These are phyloP conservation scores for Alloteropsis angusta DNA, from an alignment of 202 grass and related monocot species.

Conservation along the genomic window DNA sequence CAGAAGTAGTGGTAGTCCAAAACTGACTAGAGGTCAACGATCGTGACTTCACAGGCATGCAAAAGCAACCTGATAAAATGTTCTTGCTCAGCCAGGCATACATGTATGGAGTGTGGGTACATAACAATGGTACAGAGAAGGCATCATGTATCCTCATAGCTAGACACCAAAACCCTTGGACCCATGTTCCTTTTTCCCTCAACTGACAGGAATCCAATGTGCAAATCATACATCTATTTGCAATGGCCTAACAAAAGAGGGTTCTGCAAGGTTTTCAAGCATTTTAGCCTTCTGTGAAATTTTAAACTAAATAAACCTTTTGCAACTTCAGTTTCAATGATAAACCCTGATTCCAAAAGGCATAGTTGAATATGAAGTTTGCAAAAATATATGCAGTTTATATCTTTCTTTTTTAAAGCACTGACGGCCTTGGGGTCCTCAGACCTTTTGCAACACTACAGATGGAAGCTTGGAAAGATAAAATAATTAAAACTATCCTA, in stretches of 20 bases:
- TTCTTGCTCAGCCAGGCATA: not conserved
- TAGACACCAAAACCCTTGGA: slow-evolving; percentile 20
- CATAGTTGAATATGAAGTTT: not conserved
- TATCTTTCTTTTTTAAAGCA: not conserved
- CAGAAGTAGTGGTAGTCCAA: not conserved
- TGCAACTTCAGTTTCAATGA: not conserved
- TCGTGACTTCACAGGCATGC: slow-evolving; percentile 10
- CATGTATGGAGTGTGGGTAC: not conserved
- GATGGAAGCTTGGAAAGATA: not conserved
- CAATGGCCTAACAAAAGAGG: not conserved
- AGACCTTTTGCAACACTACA: not conserved
- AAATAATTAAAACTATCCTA: not conserved
- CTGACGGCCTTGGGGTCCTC: not conserved
- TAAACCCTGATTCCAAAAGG: not conserved
- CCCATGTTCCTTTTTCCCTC: slow-evolving; percentile 14
- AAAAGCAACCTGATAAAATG: not conserved
- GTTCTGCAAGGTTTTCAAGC: not conserved
- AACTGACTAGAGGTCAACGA: not conserved
- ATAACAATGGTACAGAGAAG: not conserved
- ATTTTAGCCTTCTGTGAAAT: not conserved
- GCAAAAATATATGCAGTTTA: not conserved
- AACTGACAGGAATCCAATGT: slow-evolving; percentile 26
- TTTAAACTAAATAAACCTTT: not conserved
- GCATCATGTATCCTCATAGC: slow-evolving; percentile 10
- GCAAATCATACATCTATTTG: not conserved